Base-by-base conservation (phyloP, 129 eudicot species). In the Centella asiatica region DNA sequence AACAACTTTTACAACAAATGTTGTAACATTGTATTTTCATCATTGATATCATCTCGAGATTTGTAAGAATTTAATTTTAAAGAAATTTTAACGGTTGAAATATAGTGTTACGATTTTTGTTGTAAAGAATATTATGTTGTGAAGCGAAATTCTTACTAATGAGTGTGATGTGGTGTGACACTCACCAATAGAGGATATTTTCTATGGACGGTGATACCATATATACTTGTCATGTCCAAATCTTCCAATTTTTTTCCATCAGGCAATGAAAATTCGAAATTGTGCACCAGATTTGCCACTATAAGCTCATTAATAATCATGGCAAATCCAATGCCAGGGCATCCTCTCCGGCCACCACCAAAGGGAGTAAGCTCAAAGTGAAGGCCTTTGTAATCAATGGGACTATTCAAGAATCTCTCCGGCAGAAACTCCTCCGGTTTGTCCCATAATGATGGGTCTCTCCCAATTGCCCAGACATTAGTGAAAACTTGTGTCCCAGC, bases 311-410 rank as follows among this genome's bases (percentile, higher is more conserved):
- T 69, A 13, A 57, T 40, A 22, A 56, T 68, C 55, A 66, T 60
- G 0, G 80, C 86, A 31, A 83, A 87, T 13, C 47, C 18, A 31
- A 64, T 71, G 0, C 77, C 96, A 4, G 96, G 96, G 60, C 96
- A 88, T 19, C 74, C 76, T 46, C 96, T 78, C 50, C 94, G 65
- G 12, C 96, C 89, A 34, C 83, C 86, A n/a, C 96, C 94, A 72
- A 88, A 88, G 4, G 96, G 96, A 57, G 76, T 77, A 45, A 80
- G 56, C 78, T 84, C 82, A 6, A 76, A 81, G 70, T 87, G 57
- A 0, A 70, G 64, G 23, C 94, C 87, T 57, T 54, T 77, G 54
- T 62, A 78, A 66, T 84, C 86, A 9, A 73, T 61, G 10, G 55
- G 7, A 22, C 62, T 59, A 4, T 76, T 69, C 14, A 84, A 33